Evolutionary conservation across 768 basidiomycete species (phyloP), one percentile per base, ranked within the genome.

Genomic region (Amanita polypyramis): DNA sequence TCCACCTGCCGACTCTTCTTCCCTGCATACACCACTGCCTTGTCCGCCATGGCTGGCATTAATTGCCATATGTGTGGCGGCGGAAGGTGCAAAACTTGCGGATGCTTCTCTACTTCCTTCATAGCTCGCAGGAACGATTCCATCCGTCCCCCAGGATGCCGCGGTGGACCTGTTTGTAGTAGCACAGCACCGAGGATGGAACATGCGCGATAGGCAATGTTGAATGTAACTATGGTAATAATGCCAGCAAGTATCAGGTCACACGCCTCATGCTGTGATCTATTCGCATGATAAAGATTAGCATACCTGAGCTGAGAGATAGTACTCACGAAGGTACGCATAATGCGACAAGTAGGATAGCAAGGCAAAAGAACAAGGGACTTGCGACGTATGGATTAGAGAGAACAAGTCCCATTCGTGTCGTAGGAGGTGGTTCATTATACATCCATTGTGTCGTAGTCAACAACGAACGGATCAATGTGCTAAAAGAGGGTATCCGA

Each of bases 21-120:
- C 39, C 32, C 43, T 14, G 6, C 12, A 32, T 27, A 17, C 36
- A 43, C 35, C 37, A 2, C 27, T 11, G 17, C 7, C 44, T 50
- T 4, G 46, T 32, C 46, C 1, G 59, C 45, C 37, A 56, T 30
- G 15, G 65, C 57, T 0, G 82, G 79, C 0, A 78, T 74, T 36
- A 94, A 76, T 57, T 93, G 89, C 89, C 89, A 94, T 47, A 94
- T 80, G 53, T 91, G 88, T 1, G 89, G 90, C 9, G 86, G 80
- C 1, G 85, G 82, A 9, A 95, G 74, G 58, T 90, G 86, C 0
- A 86, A 59, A 20, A 96, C 85, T 51, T 85, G 75, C 0, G 89
- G 86, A 53, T 95, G 90, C 2, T 82, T 73, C 59, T 93, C 88
- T 52, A 94, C 75, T 70, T 95, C 92, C 34, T 83, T 78, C 71